phyloP scores from a whole-genome alignment of 2,329 filamentous ascomycete species.

The Chaetothyriales sp. region DNA sequence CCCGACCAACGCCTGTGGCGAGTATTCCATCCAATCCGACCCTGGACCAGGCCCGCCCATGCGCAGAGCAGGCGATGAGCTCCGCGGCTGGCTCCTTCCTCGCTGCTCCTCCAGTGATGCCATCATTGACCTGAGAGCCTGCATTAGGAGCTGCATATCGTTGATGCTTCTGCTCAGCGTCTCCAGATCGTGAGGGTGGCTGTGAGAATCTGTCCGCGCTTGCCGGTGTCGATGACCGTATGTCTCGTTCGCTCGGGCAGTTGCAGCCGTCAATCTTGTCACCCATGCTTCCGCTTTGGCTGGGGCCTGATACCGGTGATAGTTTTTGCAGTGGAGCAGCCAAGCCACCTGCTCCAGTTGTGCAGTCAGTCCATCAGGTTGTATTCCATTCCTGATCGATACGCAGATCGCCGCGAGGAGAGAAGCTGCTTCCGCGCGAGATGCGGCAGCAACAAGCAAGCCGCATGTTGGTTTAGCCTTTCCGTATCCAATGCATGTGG shows the following conservation, averaged over 20 bases:
- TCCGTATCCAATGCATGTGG: slow-evolving; percentile 3
- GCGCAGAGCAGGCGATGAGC: neutral
- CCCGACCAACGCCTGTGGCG: neutral
- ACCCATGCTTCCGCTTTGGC: slow-evolving; percentile 1
- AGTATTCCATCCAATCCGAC: neutral
- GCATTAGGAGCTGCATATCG: too few species aligned
- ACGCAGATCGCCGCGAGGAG: neutral
- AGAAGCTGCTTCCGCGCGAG: neutral
- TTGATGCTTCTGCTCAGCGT: neutral
- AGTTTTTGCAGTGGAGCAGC: neutral
- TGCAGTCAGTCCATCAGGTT: neutral
- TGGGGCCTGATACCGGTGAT: neutral
- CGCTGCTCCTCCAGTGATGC: too few species aligned
- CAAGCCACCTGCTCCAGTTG: neutral
- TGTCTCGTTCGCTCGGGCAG: neutral
- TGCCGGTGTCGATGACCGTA: neutral
- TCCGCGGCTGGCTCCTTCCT: neutral
- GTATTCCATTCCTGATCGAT: neutral
- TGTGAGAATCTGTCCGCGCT: neutral
- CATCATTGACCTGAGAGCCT: too few species aligned
- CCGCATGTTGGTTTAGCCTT: slow-evolving; percentile 1
- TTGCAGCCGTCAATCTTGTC: neutral
- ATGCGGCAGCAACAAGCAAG: neutral
- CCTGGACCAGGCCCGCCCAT: neutral
- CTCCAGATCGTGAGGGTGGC: neutral